Evolutionary conservation across 129 eudicot species (phyloP).

Genomic region (Saposhnikovia divaricata): DNA sequence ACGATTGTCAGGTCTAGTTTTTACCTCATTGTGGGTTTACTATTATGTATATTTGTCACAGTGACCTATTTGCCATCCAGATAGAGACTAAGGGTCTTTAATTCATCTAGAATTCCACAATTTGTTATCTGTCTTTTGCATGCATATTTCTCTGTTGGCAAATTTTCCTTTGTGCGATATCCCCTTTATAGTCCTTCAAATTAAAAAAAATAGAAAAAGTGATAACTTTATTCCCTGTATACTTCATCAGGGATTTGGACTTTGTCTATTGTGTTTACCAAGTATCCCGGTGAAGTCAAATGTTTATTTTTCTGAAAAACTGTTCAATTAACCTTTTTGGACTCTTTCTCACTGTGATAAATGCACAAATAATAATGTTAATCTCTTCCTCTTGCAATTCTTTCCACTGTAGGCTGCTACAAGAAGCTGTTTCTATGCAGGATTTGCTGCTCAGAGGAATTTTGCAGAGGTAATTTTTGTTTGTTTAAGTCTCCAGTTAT

Average conservation of each 20-base stretch:
- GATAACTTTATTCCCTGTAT: background rate
- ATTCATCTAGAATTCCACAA: background rate
- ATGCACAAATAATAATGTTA: background rate
- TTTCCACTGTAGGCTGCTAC: constrained; percentile 76
- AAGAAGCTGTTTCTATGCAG: constrained; percentile 94
- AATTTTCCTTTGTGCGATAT: background rate
- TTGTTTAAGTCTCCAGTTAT: background rate
- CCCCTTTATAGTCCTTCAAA: background rate
- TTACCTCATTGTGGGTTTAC: background rate
- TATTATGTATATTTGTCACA: background rate
- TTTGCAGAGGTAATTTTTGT: constrained; percentile 74
- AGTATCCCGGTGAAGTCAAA: background rate
- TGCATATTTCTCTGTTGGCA: background rate
- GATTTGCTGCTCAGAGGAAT: constrained; percentile 94
- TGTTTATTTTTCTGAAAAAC: background rate
- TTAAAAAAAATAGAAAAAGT: background rate
- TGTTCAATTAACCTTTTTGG: background rate
- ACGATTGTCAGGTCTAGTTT: too few relatives aligned
- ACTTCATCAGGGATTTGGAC: background rate
- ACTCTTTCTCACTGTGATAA: background rate
- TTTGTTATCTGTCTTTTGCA: background rate
- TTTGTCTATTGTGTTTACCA: background rate
- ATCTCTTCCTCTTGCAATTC: constrained; percentile 2
- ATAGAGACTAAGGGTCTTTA: background rate
- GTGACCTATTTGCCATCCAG: background rate